Percentiles rank a stretch among this genome's conserved stretches.
Conservation (phyloP, 202 grass and related monocot genomes). For the Panicum hallii region DNA sequence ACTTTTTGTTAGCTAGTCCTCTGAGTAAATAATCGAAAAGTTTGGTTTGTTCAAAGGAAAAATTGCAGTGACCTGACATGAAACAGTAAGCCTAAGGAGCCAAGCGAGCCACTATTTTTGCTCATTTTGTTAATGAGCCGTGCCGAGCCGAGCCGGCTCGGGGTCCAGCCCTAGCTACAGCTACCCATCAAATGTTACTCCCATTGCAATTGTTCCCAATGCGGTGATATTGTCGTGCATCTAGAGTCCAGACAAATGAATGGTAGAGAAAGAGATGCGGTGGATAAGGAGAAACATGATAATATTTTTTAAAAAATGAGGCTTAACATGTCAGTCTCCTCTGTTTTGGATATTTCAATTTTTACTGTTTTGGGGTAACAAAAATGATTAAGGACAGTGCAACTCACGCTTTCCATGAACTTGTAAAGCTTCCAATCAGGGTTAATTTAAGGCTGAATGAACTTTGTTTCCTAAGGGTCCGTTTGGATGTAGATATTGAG, state of each 20-base stretch:
- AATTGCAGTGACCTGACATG: neutral
- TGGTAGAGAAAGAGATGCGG: neutral
- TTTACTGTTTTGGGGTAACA: neutral
- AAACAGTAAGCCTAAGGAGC: neutral
- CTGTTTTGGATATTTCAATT: neutral
- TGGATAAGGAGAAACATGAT: conserved; percentile 5
- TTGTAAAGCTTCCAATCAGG: neutral
- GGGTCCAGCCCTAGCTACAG: neutral
- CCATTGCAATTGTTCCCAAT: neutral
- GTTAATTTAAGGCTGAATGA: conserved; percentile 15
- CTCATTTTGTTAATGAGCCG: too few species aligned
- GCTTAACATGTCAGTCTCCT: neutral
- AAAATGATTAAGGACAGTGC: neutral
- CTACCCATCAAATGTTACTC: neutral
- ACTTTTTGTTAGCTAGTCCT: neutral
- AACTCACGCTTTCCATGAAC: neutral
- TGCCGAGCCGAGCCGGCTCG: too few species aligned
- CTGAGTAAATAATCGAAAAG: neutral
- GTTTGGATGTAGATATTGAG: too few species aligned
- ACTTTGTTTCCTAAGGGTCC: neutral
- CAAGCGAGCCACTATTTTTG: too few species aligned
- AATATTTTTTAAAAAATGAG: conserved; percentile 6
- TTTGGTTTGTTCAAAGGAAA: conserved; percentile 6
- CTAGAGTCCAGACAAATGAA: neutral
- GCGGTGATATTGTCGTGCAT: neutral